phyloP scores from a whole-genome alignment of 2,329 filamentous ascomycete species.

The Cercospora berteroae region DNA sequence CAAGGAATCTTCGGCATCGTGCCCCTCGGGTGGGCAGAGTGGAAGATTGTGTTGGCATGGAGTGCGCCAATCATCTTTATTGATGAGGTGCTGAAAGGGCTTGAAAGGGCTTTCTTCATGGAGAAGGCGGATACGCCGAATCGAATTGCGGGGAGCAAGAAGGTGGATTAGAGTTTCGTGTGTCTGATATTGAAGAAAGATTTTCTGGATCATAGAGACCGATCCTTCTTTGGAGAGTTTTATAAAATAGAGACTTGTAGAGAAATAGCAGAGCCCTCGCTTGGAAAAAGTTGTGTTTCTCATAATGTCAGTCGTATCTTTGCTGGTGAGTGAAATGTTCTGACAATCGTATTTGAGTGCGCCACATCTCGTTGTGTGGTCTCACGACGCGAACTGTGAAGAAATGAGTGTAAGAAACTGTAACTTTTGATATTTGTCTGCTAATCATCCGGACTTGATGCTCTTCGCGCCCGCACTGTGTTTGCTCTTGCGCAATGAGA shows the following conservation, averaged over 20 bases:
- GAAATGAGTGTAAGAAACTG: background rate
- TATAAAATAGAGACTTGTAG: background rate
- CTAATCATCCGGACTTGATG: background rate
- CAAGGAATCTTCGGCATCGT: slow-evolving; percentile 88
- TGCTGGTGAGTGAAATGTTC: background rate
- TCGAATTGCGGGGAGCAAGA: slow-evolving; percentile 19
- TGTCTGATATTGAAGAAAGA: background rate
- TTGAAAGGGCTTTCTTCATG: slow-evolving; percentile 56
- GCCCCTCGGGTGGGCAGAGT: slow-evolving; percentile 80
- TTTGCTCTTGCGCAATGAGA: too few species aligned
- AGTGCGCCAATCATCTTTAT: slow-evolving; percentile 93
- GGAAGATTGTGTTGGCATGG: slow-evolving; percentile 85
- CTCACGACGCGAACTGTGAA: background rate
- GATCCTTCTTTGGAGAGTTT: background rate
- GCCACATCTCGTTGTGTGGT: background rate
- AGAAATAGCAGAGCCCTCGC: background rate
- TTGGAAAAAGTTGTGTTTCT: too few species aligned
- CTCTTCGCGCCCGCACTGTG: background rate
- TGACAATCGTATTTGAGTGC: background rate
- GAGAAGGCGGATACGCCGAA: slow-evolving; percentile 25
- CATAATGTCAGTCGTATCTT: too few species aligned
- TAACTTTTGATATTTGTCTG: background rate
- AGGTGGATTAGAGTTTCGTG: slow-evolving; percentile 22
- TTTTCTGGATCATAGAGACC: background rate
- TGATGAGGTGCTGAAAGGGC: slow-evolving; percentile 77